Percentiles rank a stretch among this genome's conserved stretches.
These are phyloP conservation scores for Beauveria australis DNA, from an alignment of 2,329 filamentous ascomycete genomes.

Conservation along the genomic window DNA sequence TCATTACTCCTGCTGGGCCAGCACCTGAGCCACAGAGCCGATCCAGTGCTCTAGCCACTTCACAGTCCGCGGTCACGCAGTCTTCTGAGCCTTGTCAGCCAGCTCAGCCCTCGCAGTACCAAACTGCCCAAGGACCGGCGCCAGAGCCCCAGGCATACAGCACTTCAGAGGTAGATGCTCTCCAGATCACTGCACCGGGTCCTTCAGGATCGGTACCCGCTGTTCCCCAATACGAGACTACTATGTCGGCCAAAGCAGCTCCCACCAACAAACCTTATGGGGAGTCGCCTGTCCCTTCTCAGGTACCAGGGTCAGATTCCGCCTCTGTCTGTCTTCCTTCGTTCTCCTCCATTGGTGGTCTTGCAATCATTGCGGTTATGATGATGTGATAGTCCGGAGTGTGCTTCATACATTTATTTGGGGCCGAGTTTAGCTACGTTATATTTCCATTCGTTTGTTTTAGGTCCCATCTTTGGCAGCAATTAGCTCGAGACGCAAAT, in stretches of 20 bases:
- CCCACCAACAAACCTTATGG: slow-evolving; percentile 14
- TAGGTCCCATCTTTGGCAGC: slow-evolving; percentile 13
- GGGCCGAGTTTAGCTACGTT: slow-evolving; percentile 12
- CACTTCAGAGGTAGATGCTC: slow-evolving; percentile 12
- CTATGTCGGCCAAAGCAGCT: slow-evolving; percentile 18
- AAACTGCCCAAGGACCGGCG: slow-evolving; percentile 7
- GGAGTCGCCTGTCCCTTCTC: slow-evolving; percentile 19
- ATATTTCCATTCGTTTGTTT: slow-evolving; percentile 12
- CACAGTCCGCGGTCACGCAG: neutral
- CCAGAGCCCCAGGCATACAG: slow-evolving; percentile 14
- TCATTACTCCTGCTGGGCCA: neutral
- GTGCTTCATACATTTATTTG: slow-evolving; percentile 7
- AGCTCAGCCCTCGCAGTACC: slow-evolving; percentile 3
- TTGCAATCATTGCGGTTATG: slow-evolving; percentile 21
- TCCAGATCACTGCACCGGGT: neutral
- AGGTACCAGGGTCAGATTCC: slow-evolving; percentile 21
- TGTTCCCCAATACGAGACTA: slow-evolving; percentile 16
- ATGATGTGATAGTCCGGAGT: slow-evolving; percentile 15
- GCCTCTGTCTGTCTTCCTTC: slow-evolving; percentile 15
- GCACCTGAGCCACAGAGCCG: slow-evolving; percentile 4
- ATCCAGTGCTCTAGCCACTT: neutral
- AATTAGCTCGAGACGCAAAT: slow-evolving; percentile 12
- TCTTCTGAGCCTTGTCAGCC: neutral
- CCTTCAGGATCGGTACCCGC: slow-evolving; percentile 8
- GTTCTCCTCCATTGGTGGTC: slow-evolving; percentile 17